Conservation (phyloP, 2,329 filamentous ascomycete species). For the Botrytis byssoidea region DNA sequence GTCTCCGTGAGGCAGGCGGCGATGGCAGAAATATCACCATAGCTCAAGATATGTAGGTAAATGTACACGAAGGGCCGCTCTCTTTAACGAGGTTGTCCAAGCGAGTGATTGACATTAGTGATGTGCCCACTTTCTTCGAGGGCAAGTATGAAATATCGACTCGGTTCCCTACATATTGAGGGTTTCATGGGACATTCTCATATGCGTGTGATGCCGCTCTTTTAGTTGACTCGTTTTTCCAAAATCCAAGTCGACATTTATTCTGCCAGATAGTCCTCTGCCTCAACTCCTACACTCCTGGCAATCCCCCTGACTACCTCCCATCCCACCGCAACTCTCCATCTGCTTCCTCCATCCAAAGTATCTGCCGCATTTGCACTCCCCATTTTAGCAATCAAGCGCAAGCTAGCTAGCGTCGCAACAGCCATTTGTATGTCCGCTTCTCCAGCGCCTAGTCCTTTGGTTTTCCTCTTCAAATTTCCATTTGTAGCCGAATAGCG, state of each 20-base stretch:
- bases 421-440: constrained; percentile 62
- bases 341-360: constrained; percentile 68
- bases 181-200: background rate
- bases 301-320: constrained; percentile 71
- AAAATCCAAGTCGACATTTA: constrained; percentile 36
- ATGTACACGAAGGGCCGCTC: background rate
- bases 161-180: background rate
- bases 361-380: constrained; percentile 53
- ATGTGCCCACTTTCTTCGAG: background rate
- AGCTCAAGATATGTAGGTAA: background rate
- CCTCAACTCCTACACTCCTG: constrained; percentile 71
- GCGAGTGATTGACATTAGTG: background rate
- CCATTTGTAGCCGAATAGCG: constrained; percentile 22
- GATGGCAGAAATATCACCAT: background rate
- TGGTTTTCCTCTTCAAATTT: constrained; percentile 17
- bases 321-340: constrained; percentile 77
- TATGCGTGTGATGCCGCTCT: background rate
- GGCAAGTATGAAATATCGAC: background rate
- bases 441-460: constrained; percentile 39
- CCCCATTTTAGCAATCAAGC: constrained; percentile 66
- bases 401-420: constrained; percentile 69
- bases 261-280: constrained; percentile 74
- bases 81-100: background rate
- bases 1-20: background rate
- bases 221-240: background rate